A percentile compares a stretch with the other conserved stretches of the same genome.
phyloP scores from a whole-genome alignment of 2,329 filamentous ascomycete species.

The Teratosphaeria epicoccoides region DNA sequence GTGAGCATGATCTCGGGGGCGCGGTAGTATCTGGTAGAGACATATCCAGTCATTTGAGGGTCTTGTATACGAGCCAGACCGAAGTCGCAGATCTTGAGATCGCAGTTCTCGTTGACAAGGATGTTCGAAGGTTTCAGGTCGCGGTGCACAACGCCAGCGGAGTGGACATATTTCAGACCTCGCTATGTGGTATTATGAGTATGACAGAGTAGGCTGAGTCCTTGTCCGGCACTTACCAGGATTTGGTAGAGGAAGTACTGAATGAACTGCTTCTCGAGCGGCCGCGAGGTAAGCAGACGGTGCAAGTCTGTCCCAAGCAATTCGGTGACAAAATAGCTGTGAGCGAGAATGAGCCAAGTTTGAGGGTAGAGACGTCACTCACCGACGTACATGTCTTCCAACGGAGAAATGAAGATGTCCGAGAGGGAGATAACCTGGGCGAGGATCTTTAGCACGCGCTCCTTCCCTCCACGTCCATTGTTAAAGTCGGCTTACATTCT shows the following conservation, averaged over 20 bases:
- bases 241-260: slow-evolving; percentile 99
- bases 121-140: slow-evolving; percentile 99
- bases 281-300: slow-evolving; percentile 84
- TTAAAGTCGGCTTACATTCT: slow-evolving; percentile 56
- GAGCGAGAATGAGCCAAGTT: slow-evolving; percentile 16
- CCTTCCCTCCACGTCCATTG: not conserved
- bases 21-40: slow-evolving; percentile 96
- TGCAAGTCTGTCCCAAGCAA: slow-evolving; percentile 94
- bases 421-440: slow-evolving; percentile 82
- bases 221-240: slow-evolving; percentile 53
- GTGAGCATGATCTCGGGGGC: slow-evolving; percentile 99
- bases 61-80: slow-evolving; percentile 95
- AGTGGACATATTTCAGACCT: slow-evolving; percentile 97
- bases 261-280: slow-evolving; percentile 98
- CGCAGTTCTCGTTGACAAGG: slow-evolving; percentile 98
- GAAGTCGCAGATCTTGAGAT: slow-evolving; percentile 99
- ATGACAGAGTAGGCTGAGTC: not conserved
- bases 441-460: slow-evolving; percentile 4
- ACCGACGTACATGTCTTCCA: slow-evolving; percentile 79
- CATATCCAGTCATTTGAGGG: slow-evolving; percentile 98
- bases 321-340: slow-evolving; percentile 94
- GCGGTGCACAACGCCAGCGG: slow-evolving; percentile 91
- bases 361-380: slow-evolving; percentile 18
- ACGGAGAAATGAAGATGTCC: slow-evolving; percentile 98
- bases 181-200: slow-evolving; percentile 45